Base-by-base conservation (phyloP, 192 early-diverging fungal genomes). In the Entrophospora sp. region DNA sequence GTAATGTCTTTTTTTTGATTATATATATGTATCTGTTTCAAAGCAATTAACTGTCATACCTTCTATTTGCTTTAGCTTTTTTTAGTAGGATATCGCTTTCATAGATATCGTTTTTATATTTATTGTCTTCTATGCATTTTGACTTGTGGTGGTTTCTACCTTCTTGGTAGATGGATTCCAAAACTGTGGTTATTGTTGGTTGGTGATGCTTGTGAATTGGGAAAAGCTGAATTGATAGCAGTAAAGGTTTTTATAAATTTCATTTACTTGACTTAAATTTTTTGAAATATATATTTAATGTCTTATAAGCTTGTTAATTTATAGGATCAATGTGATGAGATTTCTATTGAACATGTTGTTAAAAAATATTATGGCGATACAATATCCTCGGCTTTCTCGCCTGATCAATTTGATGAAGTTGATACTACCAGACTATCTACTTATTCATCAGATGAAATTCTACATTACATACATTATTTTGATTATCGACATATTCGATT, bases 131-230 rank as follows among this genome's bases (percentile, higher is more conserved):
- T 87, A 4, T 89, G 84, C 22, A 13, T 91, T 32, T 62, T 88
- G 44, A 81, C 91, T 3, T 67, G 78, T 3, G 95, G 95, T 4
- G 68, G 87, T 8, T 66, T 88, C 1, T 92, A 84, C 56, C 73
- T 97, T 16, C 45, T 94, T 10, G 87, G 84, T 48, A 87, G 92
- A 31, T 97, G 96, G 95, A 69, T 96, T 36, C 91, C 92, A 53
- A 69, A 68, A 20, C 80, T 86, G 76, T 88, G 84, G 69, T 80
- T 95, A 31, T 63, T 67, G 51, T 84, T 89, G 79, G 86, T 87
- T 0, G 87, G 87, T n/a, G 43, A 36, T 12, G 71, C 64, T 1
- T 87, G 77, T 31, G 73, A 81, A n/a, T 77, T 97, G 49, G 80
- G 76, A 45, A 81, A 85, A 28, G 93, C 96, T 3, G 80, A 85